Conservation (phyloP, 2,329 filamentous ascomycete genomes). For the Monosporascus sp. region DNA sequence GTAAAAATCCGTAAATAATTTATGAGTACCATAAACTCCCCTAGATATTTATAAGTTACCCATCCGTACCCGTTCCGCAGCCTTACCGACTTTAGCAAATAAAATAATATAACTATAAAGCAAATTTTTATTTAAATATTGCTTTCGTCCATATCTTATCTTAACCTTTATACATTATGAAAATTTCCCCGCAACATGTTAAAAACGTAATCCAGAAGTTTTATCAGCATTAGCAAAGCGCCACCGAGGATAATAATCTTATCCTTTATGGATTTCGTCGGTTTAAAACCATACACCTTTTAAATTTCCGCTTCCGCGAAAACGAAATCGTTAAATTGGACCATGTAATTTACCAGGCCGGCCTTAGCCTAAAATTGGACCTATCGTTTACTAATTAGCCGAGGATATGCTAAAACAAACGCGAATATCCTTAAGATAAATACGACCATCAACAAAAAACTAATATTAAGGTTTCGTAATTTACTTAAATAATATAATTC, state of each 20-base stretch:
- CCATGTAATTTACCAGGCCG: conserved; percentile 28
- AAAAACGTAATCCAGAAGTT: conserved; percentile 1
- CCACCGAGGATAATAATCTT: conserved; percentile 20
- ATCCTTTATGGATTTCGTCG: conserved; percentile 23
- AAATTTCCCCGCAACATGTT: too few species aligned
- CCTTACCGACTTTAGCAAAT: too few species aligned
- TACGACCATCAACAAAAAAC: conserved; percentile 2
- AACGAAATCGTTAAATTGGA: conserved; percentile 14
- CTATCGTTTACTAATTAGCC: conserved; percentile 17
- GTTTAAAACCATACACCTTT: conserved; percentile 26
- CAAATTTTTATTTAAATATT: too few species aligned
- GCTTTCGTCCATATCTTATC: too few species aligned
- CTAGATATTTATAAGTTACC: too few species aligned
- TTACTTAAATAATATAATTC: conserved; percentile 16
- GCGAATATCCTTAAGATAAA: conserved; percentile 2
- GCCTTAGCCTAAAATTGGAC: conserved; percentile 19
- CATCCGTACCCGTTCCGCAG: too few species aligned
- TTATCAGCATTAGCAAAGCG: conserved; percentile 13
- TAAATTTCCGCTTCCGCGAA: conserved; percentile 17
- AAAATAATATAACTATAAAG: too few species aligned
- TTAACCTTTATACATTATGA: too few species aligned
- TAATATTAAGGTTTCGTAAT: conserved; percentile 8
- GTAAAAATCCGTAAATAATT: too few species aligned
- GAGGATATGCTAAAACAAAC: conserved; percentile 21
- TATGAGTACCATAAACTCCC: too few species aligned